Base-by-base conservation (phyloP, 169 alveolate species). In the Cyclospora cayetanensis region DNA sequence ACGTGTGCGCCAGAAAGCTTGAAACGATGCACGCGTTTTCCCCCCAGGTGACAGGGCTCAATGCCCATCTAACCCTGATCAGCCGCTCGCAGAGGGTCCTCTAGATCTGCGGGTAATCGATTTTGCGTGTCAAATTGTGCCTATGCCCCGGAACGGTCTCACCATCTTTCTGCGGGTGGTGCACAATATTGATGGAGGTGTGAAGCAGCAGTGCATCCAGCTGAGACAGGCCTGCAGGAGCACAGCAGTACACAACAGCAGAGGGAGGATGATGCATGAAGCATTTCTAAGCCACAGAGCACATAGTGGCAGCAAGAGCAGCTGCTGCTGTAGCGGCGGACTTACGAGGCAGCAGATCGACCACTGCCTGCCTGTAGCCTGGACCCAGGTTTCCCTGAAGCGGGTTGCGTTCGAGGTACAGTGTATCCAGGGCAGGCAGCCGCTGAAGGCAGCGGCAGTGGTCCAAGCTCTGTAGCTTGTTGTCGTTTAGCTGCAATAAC, bases 371-470 rank as follows among this genome's bases (percentile, higher is more conserved):
- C 70, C 96, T 80, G 60, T 95, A 95, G 34, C 95, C 84, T 22
- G 96, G 96, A 0, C 96, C 96, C 31, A 95, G 76, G 20, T 77
- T 84, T 22, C 74, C 74, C 31, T 95, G 95, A 2, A 95, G 83
- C 1, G 96, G 96, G 86, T 93, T 93, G 43, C 95, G 77, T 84
- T 95, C 96, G 41, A 95, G 91, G 79, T 95, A 95, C 5, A 95
- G 70, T 50, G 96, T 93, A 12, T 93, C 89, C 39, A 95, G 85
- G 31, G 85, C 46, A 20, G 42, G 68, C 37, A 93, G 52, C 12
- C 53, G 60, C 53, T 35, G 82, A 11, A 95, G 76, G 52, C 79
- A 77, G 42, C 84, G 87, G 46, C 91, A 66, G 39, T 91, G 83
- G 7, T 91, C 86, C 55, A 95, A 27, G 52, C 70, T 79, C 77